phyloP scores from a whole-genome alignment of 108 stramenopile genomes.

The Conticribra guillardii region DNA sequence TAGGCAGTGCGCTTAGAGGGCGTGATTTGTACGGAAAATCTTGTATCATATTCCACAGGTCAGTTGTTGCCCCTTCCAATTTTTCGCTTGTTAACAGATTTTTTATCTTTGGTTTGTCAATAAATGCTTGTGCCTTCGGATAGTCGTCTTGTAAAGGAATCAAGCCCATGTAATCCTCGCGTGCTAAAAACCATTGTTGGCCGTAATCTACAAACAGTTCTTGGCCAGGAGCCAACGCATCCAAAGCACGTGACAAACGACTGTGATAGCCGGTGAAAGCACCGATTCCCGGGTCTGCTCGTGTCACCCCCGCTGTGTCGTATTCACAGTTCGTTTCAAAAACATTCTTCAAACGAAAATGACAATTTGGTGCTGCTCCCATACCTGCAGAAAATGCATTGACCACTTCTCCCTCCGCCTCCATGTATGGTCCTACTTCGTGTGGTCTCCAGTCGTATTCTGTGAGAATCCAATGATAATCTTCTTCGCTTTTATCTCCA shows the following conservation, averaged over 20 bases:
- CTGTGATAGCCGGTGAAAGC: slow-evolving; percentile 72
- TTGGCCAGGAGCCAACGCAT: slow-evolving; percentile 49
- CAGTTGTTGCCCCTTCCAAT: slow-evolving; percentile 2
- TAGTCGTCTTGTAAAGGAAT: slow-evolving; percentile 48
- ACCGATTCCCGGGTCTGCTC: slow-evolving; percentile 62
- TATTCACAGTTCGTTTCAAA: slow-evolving; percentile 1
- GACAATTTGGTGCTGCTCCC: slow-evolving; percentile 32
- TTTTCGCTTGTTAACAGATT: slow-evolving; percentile 1
- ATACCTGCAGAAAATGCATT: slow-evolving; percentile 16
- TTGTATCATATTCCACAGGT: slow-evolving; percentile 17
- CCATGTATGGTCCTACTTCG: slow-evolving; percentile 11
- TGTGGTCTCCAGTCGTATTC: slow-evolving; percentile 62
- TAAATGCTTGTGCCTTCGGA: slow-evolving; percentile 29
- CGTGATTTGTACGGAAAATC: slow-evolving; percentile 31
- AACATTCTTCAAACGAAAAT: slow-evolving; percentile 36
- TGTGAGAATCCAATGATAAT: slow-evolving; percentile 42
- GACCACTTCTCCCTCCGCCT: slow-evolving; percentile 22
- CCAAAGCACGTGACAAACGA: slow-evolving; percentile 23
- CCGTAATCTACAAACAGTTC: slow-evolving; percentile 83
- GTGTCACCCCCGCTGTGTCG: slow-evolving; percentile 28
- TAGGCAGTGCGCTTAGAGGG: slow-evolving; percentile 38
- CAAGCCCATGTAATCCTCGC: slow-evolving; percentile 41
- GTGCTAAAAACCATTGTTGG: slow-evolving; percentile 52
- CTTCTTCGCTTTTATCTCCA: slow-evolving; percentile 1
- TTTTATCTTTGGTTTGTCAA: slow-evolving; percentile 35